A percentile compares a stretch with the other conserved stretches of the same genome.
Conservation (phyloP, 495 filamentous ascomycete genomes). For the Penicillium cosmopolitanum region DNA sequence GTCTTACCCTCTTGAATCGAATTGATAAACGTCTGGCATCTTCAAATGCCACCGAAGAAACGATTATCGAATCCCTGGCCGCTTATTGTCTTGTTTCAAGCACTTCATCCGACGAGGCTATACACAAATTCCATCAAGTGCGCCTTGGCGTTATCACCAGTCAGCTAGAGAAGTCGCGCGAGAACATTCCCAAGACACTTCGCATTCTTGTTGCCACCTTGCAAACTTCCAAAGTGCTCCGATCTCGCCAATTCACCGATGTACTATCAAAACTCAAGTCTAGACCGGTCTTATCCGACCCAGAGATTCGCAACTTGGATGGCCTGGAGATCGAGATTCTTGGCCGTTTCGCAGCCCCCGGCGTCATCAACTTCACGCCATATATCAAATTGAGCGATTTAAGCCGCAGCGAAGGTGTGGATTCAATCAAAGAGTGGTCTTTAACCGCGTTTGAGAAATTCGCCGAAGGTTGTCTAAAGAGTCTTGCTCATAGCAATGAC, state of each 20-base stretch:
- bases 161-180: conserved; percentile 49
- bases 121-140: conserved; percentile 79
- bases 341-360: conserved; percentile 78
- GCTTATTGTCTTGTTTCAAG: conserved; percentile 85
- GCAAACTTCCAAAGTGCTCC: conserved; percentile 70
- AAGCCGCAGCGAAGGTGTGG: conserved; percentile 62
- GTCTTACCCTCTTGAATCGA: conserved; percentile 62
- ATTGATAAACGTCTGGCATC: conserved; percentile 70
- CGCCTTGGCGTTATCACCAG: conserved; percentile 67
- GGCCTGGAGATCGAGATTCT: conserved; percentile 82
- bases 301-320: conserved; percentile 63
- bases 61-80: conserved; percentile 70
- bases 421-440: conserved; percentile 75
- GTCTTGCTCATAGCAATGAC: conserved; percentile 58
- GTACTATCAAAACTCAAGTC: conserved; percentile 70
- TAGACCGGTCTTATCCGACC: conserved; percentile 69
- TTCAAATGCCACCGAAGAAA: conserved; percentile 48
- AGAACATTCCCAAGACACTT: conserved; percentile 64
- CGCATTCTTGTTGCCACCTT: conserved; percentile 77
- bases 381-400: conserved; percentile 88
- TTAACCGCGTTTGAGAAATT: conserved; percentile 67
- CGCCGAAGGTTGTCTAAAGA: conserved; percentile 58
- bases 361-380: conserved; percentile 84
- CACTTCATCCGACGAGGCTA: conserved; percentile 76
- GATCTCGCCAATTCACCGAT: conserved; percentile 73